Conservation (phyloP, 2,329 filamentous ascomycete genomes). For the Penicillium sp. region DNA sequence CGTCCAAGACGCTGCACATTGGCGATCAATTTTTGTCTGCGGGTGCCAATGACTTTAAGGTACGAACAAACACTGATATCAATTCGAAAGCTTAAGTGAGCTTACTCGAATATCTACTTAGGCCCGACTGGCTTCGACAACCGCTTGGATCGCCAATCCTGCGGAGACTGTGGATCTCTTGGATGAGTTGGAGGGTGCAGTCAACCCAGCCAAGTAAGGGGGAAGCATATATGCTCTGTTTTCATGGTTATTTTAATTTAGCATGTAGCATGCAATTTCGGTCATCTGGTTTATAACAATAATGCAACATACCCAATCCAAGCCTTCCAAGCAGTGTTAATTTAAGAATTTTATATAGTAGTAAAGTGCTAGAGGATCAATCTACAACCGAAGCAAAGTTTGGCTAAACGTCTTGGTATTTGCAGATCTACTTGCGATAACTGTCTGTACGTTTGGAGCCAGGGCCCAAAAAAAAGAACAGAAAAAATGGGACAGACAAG, state of each 20-base stretch:
- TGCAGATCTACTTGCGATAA: neutral
- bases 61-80: slow-evolving; percentile 29
- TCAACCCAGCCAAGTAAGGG: slow-evolving; percentile 8
- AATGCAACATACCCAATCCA: neutral
- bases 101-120: slow-evolving; percentile 25
- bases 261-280: neutral
- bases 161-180: slow-evolving; percentile 86
- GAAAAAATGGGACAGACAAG: slow-evolving; percentile 6
- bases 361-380: neutral
- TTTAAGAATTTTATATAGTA: too few species aligned
- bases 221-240: too few species aligned
- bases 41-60: slow-evolving; percentile 96
- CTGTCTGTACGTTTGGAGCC: slow-evolving; percentile 4
- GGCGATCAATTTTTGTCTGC: slow-evolving; percentile 96
- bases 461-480: neutral
- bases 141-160: slow-evolving; percentile 95
- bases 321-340: too few species aligned
- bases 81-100: neutral
- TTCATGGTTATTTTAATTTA: neutral
- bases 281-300: neutral
- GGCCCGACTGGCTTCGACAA: slow-evolving; percentile 87
- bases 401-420: slow-evolving; percentile 1
- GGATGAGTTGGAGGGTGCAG: slow-evolving; percentile 67
- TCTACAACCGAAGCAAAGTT: neutral
- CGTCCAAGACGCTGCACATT: slow-evolving; percentile 85